Evolutionary conservation across 805 yeast genomes (phyloP).

Genomic region (Suhomyces pyralidae): DNA sequence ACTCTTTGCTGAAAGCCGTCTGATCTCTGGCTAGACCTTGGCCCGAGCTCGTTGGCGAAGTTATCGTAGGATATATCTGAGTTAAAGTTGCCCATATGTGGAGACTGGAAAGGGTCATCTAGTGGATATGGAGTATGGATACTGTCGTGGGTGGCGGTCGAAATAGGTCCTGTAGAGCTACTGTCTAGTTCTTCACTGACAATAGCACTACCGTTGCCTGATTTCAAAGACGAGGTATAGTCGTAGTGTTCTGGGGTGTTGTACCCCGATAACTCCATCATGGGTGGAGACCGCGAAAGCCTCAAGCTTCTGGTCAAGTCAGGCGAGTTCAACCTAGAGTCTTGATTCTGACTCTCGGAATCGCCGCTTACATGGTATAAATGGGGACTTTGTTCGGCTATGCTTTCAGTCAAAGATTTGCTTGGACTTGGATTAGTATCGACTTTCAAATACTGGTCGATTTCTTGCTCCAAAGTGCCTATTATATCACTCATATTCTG

Average conservation of each 20-base stretch:
- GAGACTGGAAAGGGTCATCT: constrained; percentile 5
- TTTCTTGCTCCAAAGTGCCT: constrained; percentile 21
- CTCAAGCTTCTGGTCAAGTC: constrained; percentile 1
- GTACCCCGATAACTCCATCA: constrained; percentile 3
- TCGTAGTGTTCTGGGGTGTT: neutral
- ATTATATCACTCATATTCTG: constrained; percentile 19
- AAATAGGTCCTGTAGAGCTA: neutral
- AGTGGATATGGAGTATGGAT: constrained; percentile 15
- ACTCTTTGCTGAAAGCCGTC: neutral
- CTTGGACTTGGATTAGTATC: constrained; percentile 4
- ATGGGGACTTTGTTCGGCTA: neutral
- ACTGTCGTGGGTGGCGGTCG: neutral
- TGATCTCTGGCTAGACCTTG: neutral
- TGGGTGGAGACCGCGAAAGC: constrained; percentile 5
- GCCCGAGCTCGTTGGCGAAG: neutral
- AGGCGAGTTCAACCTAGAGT: neutral
- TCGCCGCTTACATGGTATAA: neutral
- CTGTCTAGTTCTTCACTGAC: neutral
- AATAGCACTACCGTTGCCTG: neutral
- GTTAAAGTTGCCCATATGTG: neutral
- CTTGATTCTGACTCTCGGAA: neutral
- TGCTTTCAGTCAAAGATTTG: neutral
- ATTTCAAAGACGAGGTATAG: neutral
- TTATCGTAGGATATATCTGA: neutral
- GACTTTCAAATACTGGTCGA: constrained; percentile 16